These are phyloP conservation scores for Xylaria curta DNA, from an alignment of 495 filamentous ascomycete species.

Conservation along the genomic window DNA sequence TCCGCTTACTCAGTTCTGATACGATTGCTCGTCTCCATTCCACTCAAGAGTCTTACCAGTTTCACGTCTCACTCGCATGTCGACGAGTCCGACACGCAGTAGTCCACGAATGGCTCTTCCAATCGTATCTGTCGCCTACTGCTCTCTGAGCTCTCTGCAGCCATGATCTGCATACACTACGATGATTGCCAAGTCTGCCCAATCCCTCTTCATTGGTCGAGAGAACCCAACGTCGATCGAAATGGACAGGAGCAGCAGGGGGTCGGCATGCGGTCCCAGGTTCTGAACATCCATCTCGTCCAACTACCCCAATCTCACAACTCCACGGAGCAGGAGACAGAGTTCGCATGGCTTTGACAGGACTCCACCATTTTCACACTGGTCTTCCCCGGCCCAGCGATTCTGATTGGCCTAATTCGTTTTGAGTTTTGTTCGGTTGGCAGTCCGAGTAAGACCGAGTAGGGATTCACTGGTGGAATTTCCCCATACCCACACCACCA, in stretches of 20 bases:
- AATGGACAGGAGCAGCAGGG: conserved; percentile 12
- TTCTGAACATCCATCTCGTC: neutral
- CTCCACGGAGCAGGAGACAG: conserved; percentile 9
- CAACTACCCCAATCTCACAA: conserved; percentile 14
- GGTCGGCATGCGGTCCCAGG: neutral
- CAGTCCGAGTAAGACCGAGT: neutral
- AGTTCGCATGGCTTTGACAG: conserved; percentile 24
- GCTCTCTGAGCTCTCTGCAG: neutral
- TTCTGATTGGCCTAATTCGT: neutral
- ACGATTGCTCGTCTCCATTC: neutral
- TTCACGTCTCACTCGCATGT: conserved; percentile 11
- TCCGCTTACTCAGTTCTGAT: neutral
- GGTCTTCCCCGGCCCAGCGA: neutral
- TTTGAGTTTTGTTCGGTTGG: conserved; percentile 5
- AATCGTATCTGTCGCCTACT: neutral
- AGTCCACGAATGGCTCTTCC: conserved; percentile 10
- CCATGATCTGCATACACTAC: conserved; percentile 13
- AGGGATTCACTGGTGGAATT: neutral
- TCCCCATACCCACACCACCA: conserved; percentile 24
- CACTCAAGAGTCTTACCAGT: conserved; percentile 4
- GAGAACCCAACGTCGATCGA: conserved; percentile 7
- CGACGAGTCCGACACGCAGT: conserved; percentile 4
- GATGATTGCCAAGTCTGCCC: conserved; percentile 1
- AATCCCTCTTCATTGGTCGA: neutral
- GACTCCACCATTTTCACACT: too few species aligned